Percentiles rank a stretch among this genome's conserved stretches.
phyloP scores from a whole-genome alignment of 2,329 filamentous ascomycete species.

The Ilyonectria mors-panacis region DNA sequence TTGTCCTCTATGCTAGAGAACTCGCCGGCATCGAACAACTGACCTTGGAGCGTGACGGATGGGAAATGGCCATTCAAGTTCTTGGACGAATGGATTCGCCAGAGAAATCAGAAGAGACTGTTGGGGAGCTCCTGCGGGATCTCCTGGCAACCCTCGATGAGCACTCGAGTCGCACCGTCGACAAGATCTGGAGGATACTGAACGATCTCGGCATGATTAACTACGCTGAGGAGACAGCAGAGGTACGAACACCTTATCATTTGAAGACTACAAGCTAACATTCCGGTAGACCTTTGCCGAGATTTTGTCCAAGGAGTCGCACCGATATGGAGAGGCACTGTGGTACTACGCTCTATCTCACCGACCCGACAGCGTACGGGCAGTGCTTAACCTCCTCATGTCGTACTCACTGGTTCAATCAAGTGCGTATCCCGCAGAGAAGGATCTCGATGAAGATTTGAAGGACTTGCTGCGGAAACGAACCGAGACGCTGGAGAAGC shows the following conservation, averaged over 20 bases:
- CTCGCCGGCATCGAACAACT: slow-evolving; percentile 71
- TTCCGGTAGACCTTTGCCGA: slow-evolving; percentile 82
- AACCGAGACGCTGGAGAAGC: slow-evolving; percentile 77
- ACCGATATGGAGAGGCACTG: slow-evolving; percentile 87
- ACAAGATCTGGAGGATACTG: slow-evolving; percentile 85
- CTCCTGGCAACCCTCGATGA: slow-evolving; percentile 75
- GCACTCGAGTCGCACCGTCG: slow-evolving; percentile 79
- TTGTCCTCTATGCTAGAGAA: slow-evolving; percentile 81
- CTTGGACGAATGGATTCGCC: slow-evolving; percentile 85
- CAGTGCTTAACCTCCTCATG: slow-evolving; percentile 88
- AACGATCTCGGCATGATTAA: slow-evolving; percentile 83
- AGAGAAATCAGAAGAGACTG: slow-evolving; percentile 78
- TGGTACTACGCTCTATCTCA: slow-evolving; percentile 94
- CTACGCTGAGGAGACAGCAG: slow-evolving; percentile 85
- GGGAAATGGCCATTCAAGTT: slow-evolving; percentile 90
- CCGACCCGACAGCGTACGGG: slow-evolving; percentile 82
- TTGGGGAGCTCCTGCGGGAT: slow-evolving; percentile 79
- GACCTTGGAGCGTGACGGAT: slow-evolving; percentile 75
- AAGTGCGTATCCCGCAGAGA: slow-evolving; percentile 79
- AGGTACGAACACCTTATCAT: slow-evolving; percentile 68
- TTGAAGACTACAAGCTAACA: slow-evolving; percentile 44
- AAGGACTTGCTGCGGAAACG: slow-evolving; percentile 79
- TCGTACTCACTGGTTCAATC: slow-evolving; percentile 91
- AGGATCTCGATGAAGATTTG: slow-evolving; percentile 82
- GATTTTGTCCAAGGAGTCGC: slow-evolving; percentile 77